Evolutionary conservation across 129 eudicot species (phyloP).

Genomic region (Tagetes patula): DNA sequence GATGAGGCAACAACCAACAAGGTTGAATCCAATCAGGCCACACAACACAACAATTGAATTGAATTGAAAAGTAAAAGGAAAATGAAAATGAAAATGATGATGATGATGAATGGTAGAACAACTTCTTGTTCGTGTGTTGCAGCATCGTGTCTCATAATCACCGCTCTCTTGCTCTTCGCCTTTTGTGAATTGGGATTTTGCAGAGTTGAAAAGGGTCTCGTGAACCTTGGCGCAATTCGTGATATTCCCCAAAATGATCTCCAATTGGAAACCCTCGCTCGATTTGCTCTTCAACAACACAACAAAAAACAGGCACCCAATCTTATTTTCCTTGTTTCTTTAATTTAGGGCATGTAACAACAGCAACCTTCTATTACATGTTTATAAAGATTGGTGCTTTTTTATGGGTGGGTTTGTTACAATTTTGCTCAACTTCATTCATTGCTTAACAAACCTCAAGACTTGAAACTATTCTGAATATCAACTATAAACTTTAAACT

Average conservation of each 20-base stretch:
- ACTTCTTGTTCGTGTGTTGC: background rate
- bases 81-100: background rate
- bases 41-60: background rate
- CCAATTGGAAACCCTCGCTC: constrained; percentile 61
- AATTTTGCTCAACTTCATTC: too few species aligned
- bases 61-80: background rate
- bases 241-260: constrained; percentile 23
- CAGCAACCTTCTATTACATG: too few species aligned
- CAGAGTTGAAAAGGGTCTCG: constrained; percentile 2
- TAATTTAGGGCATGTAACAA: too few species aligned
- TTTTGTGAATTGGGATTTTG: constrained; percentile 23
- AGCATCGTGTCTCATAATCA: constrained; percentile 22
- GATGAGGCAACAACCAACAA: too few species aligned
- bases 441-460: too few species aligned
- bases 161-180: constrained; percentile 20
- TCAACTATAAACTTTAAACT: too few species aligned
- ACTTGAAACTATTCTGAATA: too few species aligned
- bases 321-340: too few species aligned
- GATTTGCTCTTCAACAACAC: constrained; percentile 72
- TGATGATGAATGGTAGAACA: constrained; percentile 20
- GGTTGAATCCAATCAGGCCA: background rate
- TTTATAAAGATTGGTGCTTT: too few species aligned
- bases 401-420: too few species aligned
- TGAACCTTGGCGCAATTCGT: constrained; percentile 21
- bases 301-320: constrained; percentile 56